These are phyloP conservation scores for Ochromonas danica DNA, from an alignment of 108 stramenopile genomes.

Conservation along the genomic window DNA sequence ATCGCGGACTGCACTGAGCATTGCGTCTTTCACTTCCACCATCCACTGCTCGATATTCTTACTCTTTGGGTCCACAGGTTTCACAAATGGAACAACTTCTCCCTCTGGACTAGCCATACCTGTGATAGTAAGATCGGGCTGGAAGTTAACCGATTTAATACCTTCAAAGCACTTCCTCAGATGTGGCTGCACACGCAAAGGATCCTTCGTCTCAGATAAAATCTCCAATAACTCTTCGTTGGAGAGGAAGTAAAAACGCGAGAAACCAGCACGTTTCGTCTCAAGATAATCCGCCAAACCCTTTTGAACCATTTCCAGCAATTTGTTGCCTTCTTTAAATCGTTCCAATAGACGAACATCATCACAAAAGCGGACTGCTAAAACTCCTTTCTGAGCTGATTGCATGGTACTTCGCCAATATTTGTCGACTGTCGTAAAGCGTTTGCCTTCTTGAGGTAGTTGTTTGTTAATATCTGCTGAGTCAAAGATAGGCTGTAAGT, in stretches of 20 bases:
- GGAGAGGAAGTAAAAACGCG: constrained; percentile 56
- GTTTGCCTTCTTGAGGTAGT: constrained; percentile 61
- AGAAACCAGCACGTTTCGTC: constrained; percentile 55
- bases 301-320: constrained; percentile 64
- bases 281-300: constrained; percentile 56
- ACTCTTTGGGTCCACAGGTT: constrained; percentile 49
- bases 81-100: constrained; percentile 53
- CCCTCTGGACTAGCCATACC: constrained; percentile 57
- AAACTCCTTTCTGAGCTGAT: constrained; percentile 29
- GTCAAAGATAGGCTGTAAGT: constrained; percentile 66
- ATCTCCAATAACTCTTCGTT: constrained; percentile 65
- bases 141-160: constrained; percentile 55
- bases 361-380: constrained; percentile 36
- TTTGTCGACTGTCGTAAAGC: constrained; percentile 61
- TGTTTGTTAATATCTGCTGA: constrained; percentile 67
- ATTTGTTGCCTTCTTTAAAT: constrained; percentile 36
- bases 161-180: constrained; percentile 43
- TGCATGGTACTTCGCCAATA: constrained; percentile 58
- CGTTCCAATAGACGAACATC: constrained; percentile 18
- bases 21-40: constrained; percentile 43
- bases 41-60: constrained; percentile 69
- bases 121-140: constrained; percentile 51
- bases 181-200: constrained; percentile 53
- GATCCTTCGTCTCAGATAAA: constrained; percentile 53
- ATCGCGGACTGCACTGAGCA: constrained; percentile 43